Evolutionary conservation across 306 rosid species (phyloP).

Genomic region (Fragaria nilgerrensis): DNA sequence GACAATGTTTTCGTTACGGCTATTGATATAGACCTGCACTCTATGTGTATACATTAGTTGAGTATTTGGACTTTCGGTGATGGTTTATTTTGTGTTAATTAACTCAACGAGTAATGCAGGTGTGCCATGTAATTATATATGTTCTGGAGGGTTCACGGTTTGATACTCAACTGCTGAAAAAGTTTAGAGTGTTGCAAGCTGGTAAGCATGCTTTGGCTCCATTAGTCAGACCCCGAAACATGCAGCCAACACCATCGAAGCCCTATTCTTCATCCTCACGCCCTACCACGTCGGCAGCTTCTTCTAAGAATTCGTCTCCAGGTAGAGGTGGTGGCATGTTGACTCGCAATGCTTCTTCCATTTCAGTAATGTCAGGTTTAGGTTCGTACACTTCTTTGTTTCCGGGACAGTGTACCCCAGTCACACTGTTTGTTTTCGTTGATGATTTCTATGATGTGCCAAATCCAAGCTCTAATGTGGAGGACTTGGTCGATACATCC

Average conservation of each 20-base stretch:
- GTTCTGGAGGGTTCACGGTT: slow-evolving; percentile 78
- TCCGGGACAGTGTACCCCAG: slow-evolving; percentile 95
- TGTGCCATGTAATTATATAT: slow-evolving; percentile 78
- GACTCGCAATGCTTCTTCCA: slow-evolving; percentile 57
- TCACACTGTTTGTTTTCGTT: slow-evolving; percentile 67
- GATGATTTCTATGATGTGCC: slow-evolving; percentile 67
- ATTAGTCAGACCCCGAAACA: slow-evolving; percentile 52
- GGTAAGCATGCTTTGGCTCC: slow-evolving; percentile 85
- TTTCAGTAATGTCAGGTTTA: slow-evolving; percentile 84
- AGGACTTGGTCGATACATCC: slow-evolving; percentile 53
- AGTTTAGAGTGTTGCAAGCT: slow-evolving; percentile 74
- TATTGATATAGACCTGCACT: background rate
- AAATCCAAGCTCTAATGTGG: slow-evolving; percentile 48
- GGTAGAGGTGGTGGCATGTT: slow-evolving; percentile 59
- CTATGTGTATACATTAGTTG: background rate
- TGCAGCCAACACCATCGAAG: slow-evolving; percentile 45
- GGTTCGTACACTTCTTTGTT: slow-evolving; percentile 88
- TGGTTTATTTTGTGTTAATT: slow-evolving; percentile 23
- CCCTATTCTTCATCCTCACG: slow-evolving; percentile 50
- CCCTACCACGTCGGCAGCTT: slow-evolving; percentile 29
- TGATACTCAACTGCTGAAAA: slow-evolving; percentile 60
- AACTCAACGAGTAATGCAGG: slow-evolving; percentile 63
- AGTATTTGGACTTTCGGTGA: background rate
- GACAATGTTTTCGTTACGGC: background rate
- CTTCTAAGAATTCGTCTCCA: slow-evolving; percentile 59